Percentiles rank a stretch among this genome's conserved stretches.
These are phyloP conservation scores for Thelephora ganbajun DNA, from an alignment of 768 basidiomycete genomes.

Conservation along the genomic window DNA sequence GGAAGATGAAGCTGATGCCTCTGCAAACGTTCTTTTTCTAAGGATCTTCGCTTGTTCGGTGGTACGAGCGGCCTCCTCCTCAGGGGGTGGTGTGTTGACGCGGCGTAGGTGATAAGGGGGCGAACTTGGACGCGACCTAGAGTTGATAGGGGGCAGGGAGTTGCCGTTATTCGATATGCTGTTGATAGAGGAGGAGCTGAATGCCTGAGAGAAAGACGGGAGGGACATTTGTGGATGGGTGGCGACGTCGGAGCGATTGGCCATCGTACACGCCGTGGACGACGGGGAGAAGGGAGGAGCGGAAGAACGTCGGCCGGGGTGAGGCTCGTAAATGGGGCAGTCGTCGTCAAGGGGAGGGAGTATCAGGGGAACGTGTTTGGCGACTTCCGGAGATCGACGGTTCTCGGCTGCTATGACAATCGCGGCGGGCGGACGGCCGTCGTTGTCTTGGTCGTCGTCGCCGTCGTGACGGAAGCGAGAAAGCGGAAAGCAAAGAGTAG, in stretches of 20 bases:
- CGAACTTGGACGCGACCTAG: conserved; percentile 19
- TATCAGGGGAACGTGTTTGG: no score
- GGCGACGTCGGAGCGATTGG: conserved; percentile 27
- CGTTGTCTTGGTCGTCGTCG: no score
- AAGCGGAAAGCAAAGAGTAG: no score
- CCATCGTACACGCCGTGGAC: conserved; percentile 2
- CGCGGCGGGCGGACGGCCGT: no score
- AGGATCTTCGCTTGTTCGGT: conserved; percentile 8
- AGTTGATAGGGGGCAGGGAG: conserved; percentile 52
- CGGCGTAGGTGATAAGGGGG: conserved; percentile 9
- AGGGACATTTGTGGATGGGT: conserved; percentile 45
- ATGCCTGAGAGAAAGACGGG: conserved; percentile 70
- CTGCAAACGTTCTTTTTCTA: conserved; percentile 16
- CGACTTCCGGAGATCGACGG: background rate
- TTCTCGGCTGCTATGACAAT: background rate
- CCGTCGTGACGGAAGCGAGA: no score
- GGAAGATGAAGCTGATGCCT: conserved; percentile 7
- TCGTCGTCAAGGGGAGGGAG: no score
- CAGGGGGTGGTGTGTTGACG: conserved; percentile 8
- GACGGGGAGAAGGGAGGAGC: conserved; percentile 3
- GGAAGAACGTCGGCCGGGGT: background rate
- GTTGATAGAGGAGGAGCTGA: conserved; percentile 42
- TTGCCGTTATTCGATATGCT: conserved; percentile 36
- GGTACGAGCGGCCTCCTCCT: conserved; percentile 6
- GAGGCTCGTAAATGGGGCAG: no score